Evolutionary conservation across 164 flowering plant species (phyloP).

Genomic region (Houttuynia cordata): DNA sequence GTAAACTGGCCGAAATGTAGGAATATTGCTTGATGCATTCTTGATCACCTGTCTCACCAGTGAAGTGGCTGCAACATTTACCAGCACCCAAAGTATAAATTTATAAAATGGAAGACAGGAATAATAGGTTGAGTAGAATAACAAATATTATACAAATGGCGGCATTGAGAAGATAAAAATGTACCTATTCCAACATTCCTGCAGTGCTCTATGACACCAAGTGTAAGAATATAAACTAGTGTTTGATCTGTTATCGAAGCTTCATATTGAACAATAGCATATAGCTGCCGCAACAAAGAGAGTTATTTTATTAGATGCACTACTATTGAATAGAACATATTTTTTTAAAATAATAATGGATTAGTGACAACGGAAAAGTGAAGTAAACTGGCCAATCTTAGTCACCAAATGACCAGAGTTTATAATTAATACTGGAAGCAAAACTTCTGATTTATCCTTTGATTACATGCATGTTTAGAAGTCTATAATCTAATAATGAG

Average conservation of each 20-base stretch:
- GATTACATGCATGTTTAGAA: no score
- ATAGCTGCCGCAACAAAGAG: conserved; percentile 42
- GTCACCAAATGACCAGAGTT: no score
- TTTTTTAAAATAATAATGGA: no score
- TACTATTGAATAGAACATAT: no score
- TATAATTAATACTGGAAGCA: no score
- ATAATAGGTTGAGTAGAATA: not conserved
- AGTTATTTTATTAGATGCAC: not conserved
- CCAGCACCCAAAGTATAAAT: not conserved
- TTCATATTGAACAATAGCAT: conserved; percentile 54
- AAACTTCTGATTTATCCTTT: no score
- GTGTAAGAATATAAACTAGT: conserved; percentile 73
- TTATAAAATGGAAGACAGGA: not conserved
- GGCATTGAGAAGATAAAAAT: conserved; percentile 4
- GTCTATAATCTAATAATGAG: no score
- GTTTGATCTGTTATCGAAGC: conserved; percentile 45
- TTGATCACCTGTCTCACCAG: conserved; percentile 70
- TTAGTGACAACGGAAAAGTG: no score
- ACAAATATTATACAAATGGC: not conserved
- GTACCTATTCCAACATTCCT: conserved; percentile 90
- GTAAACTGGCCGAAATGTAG: conserved; percentile 72
- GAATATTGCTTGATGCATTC: conserved; percentile 57
- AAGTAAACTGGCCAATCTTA: no score
- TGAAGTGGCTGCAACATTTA: conserved; percentile 45
- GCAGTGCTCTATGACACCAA: conserved; percentile 78